These are phyloP conservation scores for Euclidium syriacum DNA, from an alignment of 345 rosid species.

Conservation along the genomic window DNA sequence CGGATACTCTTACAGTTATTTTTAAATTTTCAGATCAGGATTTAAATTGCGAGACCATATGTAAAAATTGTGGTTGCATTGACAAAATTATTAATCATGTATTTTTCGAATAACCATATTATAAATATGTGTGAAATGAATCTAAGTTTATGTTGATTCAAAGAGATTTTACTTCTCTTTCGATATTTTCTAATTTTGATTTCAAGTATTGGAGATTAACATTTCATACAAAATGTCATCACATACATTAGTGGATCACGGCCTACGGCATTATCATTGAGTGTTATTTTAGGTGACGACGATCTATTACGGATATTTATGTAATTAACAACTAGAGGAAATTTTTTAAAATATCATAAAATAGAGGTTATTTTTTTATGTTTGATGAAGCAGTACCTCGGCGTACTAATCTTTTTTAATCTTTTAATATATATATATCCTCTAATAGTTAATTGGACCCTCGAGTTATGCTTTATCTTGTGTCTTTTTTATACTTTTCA, in stretches of 20 bases:
- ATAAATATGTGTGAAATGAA: too few species aligned
- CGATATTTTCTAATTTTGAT: too few species aligned
- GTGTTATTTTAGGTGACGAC: not conserved
- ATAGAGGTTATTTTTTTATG: not conserved
- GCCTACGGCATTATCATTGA: conserved; percentile 3
- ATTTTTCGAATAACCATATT: too few species aligned
- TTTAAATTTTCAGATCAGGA: too few species aligned
- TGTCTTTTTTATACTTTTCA: conserved; percentile 29
- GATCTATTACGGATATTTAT: not conserved
- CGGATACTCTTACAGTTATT: too few species aligned
- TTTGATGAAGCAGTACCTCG: not conserved
- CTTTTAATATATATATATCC: not conserved
- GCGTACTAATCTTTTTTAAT: conserved; percentile 6
- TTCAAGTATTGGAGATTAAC: too few species aligned
- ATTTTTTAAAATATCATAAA: not conserved
- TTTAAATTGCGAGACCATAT: too few species aligned
- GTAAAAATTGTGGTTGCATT: too few species aligned
- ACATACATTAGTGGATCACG: not conserved
- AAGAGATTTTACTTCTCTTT: too few species aligned
- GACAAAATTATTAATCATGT: too few species aligned
- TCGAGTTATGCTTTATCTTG: conserved; percentile 25
- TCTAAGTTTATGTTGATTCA: too few species aligned
- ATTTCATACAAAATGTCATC: too few species aligned
- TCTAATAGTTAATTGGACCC: not conserved
- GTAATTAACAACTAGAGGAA: not conserved